phyloP scores from a whole-genome alignment of 495 filamentous ascomycete genomes.

The Staphylotrichum tortipilum region DNA sequence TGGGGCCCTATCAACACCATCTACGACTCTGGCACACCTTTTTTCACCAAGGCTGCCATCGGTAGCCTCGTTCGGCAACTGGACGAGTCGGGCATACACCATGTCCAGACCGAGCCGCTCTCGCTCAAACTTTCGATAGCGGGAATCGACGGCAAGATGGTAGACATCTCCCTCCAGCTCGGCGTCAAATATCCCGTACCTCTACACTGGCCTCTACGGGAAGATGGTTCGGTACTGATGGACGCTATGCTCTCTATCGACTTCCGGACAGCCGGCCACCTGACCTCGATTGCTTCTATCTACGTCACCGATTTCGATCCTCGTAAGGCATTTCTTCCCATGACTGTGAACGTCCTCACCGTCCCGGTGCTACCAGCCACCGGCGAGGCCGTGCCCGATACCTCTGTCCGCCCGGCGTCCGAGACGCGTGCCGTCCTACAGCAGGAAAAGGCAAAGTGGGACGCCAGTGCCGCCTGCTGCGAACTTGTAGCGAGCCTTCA shows the following conservation, averaged over 20 bases:
- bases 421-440: neutral
- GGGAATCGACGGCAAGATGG: neutral
- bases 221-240: neutral
- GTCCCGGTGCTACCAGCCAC: neutral
- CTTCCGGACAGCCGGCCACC: neutral
- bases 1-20: neutral
- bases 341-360: neutral
- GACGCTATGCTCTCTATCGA: neutral
- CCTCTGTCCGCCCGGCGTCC: neutral
- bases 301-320: neutral
- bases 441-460: neutral
- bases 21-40: conserved; percentile 1
- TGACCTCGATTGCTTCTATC: neutral
- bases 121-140: neutral
- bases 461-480: neutral
- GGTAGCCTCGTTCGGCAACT: neutral
- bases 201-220: neutral
- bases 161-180: neutral
- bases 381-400: neutral
- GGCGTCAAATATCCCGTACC: neutral
- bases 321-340: neutral
- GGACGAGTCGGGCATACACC: neutral
- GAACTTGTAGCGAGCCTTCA: neutral
- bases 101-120: neutral
- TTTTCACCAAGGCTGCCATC: conserved; percentile 1